Base-by-base conservation (phyloP, 306 rosid genomes). In the Vachellia pachyceras region DNA sequence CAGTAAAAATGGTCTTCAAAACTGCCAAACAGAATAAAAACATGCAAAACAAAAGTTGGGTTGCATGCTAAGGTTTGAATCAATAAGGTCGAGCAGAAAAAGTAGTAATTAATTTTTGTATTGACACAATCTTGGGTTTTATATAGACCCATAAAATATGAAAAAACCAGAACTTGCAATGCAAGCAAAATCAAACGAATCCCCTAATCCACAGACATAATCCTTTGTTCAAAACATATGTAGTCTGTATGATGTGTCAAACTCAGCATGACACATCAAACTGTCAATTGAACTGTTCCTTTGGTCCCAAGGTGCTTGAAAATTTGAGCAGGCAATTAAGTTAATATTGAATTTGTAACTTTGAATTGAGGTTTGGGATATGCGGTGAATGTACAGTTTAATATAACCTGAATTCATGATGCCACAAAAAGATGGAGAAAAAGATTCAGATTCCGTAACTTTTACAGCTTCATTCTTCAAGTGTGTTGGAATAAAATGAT, bases 111-210 rank as follows among this genome's bases (percentile, higher is more conserved):
- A n/a, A 49, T 20, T 35, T 11, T 66, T 44, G 37, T 52, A 13
- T 23, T 50, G 45, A 72, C 74, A 35, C 50, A 22, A 78, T 50
- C 13, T 20, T 35, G 70, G 52, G 35, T 74, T 72, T 69, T 39
- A 17, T 35, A 64, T 64, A 70, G 75, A 63, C 36, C 67, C 36
- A n/a, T 14, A 68, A 46, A 37, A 39, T 40, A 35, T 69, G 47
- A 29, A 47, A 63, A 65, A 40, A 42, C 64, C 86, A 72, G 25
- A 78, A 64, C 47, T 52, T 65, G 50, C 65, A 64, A 64, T 65
- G 25, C 17, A 77, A 70, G 41, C 61, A 23, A 45, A 18, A 54
- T 49, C 9, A 22, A 17, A 61, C 64, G 15, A 49, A 17, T 15
- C 23, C 17, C 23, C 17, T 45, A 75, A 66, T 54, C 20, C 46